Evolutionary conservation across 257 asterid species (phyloP).

Genomic region (Leptodermis oblonga): DNA sequence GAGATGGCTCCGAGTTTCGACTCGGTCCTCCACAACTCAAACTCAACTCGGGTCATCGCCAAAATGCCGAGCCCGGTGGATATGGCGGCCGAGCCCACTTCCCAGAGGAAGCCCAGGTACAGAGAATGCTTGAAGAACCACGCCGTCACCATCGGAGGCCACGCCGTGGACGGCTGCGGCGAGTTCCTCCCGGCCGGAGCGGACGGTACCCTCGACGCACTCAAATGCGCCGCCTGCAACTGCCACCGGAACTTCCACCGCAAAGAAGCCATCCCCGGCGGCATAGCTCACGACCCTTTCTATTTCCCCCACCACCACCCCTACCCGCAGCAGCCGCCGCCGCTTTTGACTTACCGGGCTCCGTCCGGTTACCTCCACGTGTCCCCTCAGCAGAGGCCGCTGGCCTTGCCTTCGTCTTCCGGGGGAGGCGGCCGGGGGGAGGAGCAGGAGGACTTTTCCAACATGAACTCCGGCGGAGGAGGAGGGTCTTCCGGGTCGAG

Average conservation of each 20-base stretch:
- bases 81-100: constrained; percentile 21
- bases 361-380: constrained; percentile 59
- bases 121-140: constrained; percentile 65
- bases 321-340: constrained; percentile 38
- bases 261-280: constrained; percentile 31
- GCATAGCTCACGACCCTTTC: constrained; percentile 7
- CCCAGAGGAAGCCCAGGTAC: constrained; percentile 46
- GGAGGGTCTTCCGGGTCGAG: constrained; percentile 26
- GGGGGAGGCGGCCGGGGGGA: constrained; percentile 50
- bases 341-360: constrained; percentile 29
- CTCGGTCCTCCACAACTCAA: constrained; percentile 29
- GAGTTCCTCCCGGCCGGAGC: constrained; percentile 74
- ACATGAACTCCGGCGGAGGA: constrained; percentile 27
- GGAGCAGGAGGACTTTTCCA: constrained; percentile 46
- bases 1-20: constrained; percentile 44
- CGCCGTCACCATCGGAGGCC: constrained; percentile 63
- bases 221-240: constrained; percentile 68
- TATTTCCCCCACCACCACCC: constrained; percentile 13
- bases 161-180: constrained; percentile 81
- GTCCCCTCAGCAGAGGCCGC: constrained; percentile 25
- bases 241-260: constrained; percentile 92
- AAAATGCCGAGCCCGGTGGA: constrained; percentile 27
- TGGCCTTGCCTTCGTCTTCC: constrained; percentile 62
- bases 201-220: constrained; percentile 54
- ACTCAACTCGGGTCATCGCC: constrained; percentile 31